phyloP scores from a whole-genome alignment of 331 rosid species.

The Malus hybrid region DNA sequence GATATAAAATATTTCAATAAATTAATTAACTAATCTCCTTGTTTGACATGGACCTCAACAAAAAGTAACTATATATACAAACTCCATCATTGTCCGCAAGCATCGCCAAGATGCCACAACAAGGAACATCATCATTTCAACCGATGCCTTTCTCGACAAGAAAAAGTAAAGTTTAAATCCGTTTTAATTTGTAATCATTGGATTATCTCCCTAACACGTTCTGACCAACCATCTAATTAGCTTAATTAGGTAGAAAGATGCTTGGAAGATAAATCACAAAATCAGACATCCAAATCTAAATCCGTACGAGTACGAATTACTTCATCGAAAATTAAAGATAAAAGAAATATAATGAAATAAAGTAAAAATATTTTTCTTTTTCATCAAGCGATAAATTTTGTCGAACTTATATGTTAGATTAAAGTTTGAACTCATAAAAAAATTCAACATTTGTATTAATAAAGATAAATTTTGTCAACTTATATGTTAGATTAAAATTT shows the following conservation, averaged over 20 bases:
- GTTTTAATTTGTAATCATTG: neutral
- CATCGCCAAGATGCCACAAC: neutral
- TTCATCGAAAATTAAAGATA: neutral
- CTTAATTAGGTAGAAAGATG: neutral
- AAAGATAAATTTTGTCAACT: too few relatives aligned
- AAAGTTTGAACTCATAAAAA: too few relatives aligned
- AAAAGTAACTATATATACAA: too few relatives aligned
- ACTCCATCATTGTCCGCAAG: neutral
- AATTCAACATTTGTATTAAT: too few relatives aligned
- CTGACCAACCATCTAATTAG: neutral
- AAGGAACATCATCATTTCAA: neutral
- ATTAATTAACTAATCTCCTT: too few relatives aligned
- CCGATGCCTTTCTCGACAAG: neutral
- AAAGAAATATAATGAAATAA: too few relatives aligned
- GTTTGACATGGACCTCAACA: neutral
- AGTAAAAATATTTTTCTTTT: too few relatives aligned
- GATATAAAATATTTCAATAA: too few relatives aligned
- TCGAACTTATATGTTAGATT: too few relatives aligned
- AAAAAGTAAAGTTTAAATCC: neutral
- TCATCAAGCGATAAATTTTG: too few relatives aligned
- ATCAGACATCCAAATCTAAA: neutral
- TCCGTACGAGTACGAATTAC: neutral
- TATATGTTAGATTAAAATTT: too few relatives aligned
- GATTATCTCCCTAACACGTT: neutral
- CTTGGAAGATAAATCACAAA: neutral